Evolutionary conservation across 768 basidiomycete species (phyloP).

Genomic region (Auriscalpium orientale): DNA sequence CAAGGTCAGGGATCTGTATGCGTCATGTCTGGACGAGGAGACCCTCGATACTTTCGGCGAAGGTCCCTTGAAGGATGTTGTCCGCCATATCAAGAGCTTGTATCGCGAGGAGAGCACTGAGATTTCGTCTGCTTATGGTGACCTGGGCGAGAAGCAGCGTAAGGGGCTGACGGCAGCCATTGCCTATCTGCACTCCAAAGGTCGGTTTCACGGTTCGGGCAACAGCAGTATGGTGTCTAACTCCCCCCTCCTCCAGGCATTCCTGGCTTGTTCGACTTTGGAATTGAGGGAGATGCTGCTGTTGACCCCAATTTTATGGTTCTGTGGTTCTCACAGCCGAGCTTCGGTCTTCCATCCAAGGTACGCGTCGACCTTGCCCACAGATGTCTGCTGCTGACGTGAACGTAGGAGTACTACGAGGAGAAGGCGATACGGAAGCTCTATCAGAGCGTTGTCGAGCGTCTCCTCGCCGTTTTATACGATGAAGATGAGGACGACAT

Average conservation of each 20-base stretch:
- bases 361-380: slow-evolving; percentile 26
- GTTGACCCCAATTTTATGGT: slow-evolving; percentile 81
- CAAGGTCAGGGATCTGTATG: slow-evolving; percentile 68
- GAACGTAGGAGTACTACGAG: slow-evolving; percentile 75
- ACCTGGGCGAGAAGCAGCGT: slow-evolving; percentile 24
- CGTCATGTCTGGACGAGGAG: slow-evolving; percentile 76
- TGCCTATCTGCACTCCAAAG: slow-evolving; percentile 81
- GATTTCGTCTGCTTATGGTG: slow-evolving; percentile 16
- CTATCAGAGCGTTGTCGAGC: slow-evolving; percentile 62
- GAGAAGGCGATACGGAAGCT: slow-evolving; percentile 63
- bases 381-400: not conserved
- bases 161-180: slow-evolving; percentile 74
- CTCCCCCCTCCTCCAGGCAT: slow-evolving; percentile 43
- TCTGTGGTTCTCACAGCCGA: slow-evolving; percentile 79
- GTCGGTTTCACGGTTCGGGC: slow-evolving; percentile 27
- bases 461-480: slow-evolving; percentile 54
- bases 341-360: slow-evolving; percentile 81
- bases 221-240: not conserved
- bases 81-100: slow-evolving; percentile 50
- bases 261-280: slow-evolving; percentile 68
- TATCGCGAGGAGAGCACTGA: slow-evolving; percentile 48
- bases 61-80: slow-evolving; percentile 61
- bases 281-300: slow-evolving; percentile 83
- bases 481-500: slow-evolving; percentile 36
- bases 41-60: slow-evolving; percentile 66